Base-by-base conservation (phyloP, 495 filamentous ascomycete genomes). In the Xylaria scruposa region DNA sequence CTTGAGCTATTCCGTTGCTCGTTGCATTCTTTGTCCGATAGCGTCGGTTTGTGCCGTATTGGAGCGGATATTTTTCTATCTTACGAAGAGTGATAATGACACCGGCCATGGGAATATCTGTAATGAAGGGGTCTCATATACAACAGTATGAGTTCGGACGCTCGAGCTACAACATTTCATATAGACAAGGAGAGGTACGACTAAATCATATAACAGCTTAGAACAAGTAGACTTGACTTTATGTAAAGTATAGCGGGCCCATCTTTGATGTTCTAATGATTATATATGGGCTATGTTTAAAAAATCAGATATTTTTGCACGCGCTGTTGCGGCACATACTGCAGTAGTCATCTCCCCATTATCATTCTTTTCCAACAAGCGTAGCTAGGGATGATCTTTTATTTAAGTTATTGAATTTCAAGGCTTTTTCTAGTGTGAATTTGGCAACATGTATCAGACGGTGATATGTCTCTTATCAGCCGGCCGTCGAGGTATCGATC, bases 401-500 rank as follows among this genome's bases (percentile, higher is more conserved):
- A 54, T 54, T 54, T 24, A 9, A 54, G 26, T 54, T 54, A 2
- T 54, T 54, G 10, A 29, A 26, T 15, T 21, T 8, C 4, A 47
- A 17, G 1, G 0, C 17, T 19, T 19, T 19, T 5, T n/a, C 56
- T 10, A 12, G 36, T 36, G 6, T n/a, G 13, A 6, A 3, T 17
- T 42, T n/a, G 29, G 54, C 24, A 60, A 60, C 21, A 24, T 21
- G 19, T 26, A 19, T 62, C n/a, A 19, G 8, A 4, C 33, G 3
- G 36, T 42, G 59, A 62, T 38, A 3, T 62, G n/a, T 42, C 33
- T 42, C n/a, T 62, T 38, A n/a, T 42, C 47, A 12, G 64, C 31
- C 13, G 47, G 47, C 19, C 64, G 64, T 26, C 64, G 46, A 26
- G 64, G 33, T 40, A 67, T 40, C 8, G 47, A 21, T 19, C 64